A percentile compares a stretch with the other conserved stretches of the same genome.
phyloP scores from a whole-genome alignment of 2,329 filamentous ascomycete species.

The Madurella fahalii region DNA sequence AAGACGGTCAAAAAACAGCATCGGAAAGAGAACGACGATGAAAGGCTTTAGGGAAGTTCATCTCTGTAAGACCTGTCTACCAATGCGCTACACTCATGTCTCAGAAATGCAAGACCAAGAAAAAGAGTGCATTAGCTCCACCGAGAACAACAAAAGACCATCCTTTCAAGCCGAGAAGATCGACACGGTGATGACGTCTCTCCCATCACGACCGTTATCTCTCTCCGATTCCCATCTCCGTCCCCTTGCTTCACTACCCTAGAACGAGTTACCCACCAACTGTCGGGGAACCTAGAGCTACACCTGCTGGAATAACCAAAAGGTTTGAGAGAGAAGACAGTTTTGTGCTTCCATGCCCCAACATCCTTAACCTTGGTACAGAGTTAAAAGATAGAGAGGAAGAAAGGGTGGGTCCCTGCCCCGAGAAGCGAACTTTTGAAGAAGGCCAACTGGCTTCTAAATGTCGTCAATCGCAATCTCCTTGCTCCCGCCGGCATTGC shows the following conservation, averaged over 20 bases:
- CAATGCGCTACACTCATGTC: no score
- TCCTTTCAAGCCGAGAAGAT: background rate
- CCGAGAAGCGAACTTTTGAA: background rate
- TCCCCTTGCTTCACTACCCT: slow-evolving; percentile 7
- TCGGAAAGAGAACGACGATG: no score
- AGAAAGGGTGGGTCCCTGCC: slow-evolving; percentile 20
- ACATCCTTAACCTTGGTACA: background rate
- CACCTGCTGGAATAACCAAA: slow-evolving; percentile 11
- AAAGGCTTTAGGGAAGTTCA: no score
- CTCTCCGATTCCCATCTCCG: slow-evolving; percentile 21
- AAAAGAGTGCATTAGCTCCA: slow-evolving; percentile 11
- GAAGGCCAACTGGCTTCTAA: slow-evolving; percentile 43
- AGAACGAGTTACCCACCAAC: slow-evolving; percentile 21
- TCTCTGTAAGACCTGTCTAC: no score
- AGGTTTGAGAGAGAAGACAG: slow-evolving; percentile 65
- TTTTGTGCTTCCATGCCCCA: slow-evolving; percentile 35
- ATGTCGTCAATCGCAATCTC: slow-evolving; percentile 96
- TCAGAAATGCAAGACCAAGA: slow-evolving; percentile 1
- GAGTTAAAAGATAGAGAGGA: slow-evolving; percentile 10
- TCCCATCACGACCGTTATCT: slow-evolving; percentile 47
- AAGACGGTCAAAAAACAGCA: no score
- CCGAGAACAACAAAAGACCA: slow-evolving; percentile 11
- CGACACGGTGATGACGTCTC: slow-evolving; percentile 54
- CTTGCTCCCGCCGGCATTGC: slow-evolving; percentile 58
- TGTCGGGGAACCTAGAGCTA: slow-evolving; percentile 28